Base-by-base conservation (phyloP, 495 filamentous ascomycete species). In the Neurospora pannonica region DNA sequence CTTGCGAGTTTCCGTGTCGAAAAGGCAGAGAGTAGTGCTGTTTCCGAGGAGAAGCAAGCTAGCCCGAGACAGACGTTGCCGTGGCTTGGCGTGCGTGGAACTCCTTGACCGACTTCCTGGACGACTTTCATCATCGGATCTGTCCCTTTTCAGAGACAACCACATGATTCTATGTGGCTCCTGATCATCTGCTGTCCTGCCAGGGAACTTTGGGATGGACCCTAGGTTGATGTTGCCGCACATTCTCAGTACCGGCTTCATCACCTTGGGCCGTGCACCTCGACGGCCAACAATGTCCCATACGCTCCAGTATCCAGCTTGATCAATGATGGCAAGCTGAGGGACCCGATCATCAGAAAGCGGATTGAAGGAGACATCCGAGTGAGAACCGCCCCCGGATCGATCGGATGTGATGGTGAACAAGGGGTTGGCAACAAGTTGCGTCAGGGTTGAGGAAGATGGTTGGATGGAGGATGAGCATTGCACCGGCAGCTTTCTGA, bases 331-430 rank as follows among this genome's bases (percentile, higher is more conserved):
- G 11, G 85, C 93, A 70, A 97, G 82, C 79, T 92, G 91, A 15
- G 82, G 82, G 2, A 77, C n/a, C 19, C 74, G 69, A 24, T 28
- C 60, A 15, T 87, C 83, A 76, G 90, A 87, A 84, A 88, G 90
- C n/a, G 92, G 92, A 76, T 92, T 94, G 78, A 97, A 97, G 11
- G 90, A 81, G 9, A 94, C 87, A 81, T 96, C 92, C 0, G 89
- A 88, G 79, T 95, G 92, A 9, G 84, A 76, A 38, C 77, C 80
- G 0, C 88, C 89, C 31, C 89, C 89, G 1, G 89, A 92, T 38
- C 86, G 77, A 17, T 84, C 80, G 9, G 78, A 82, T 0, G 83
- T 78, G 48, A 96, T 83, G 15, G 86, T 85, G 43, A 90, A 81
- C 10, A 93, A 75, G 2, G 89, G 88, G 74, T 92, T 91, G 39